Conservation (phyloP, 257 asterid species). For the Coffea eugenioides region DNA sequence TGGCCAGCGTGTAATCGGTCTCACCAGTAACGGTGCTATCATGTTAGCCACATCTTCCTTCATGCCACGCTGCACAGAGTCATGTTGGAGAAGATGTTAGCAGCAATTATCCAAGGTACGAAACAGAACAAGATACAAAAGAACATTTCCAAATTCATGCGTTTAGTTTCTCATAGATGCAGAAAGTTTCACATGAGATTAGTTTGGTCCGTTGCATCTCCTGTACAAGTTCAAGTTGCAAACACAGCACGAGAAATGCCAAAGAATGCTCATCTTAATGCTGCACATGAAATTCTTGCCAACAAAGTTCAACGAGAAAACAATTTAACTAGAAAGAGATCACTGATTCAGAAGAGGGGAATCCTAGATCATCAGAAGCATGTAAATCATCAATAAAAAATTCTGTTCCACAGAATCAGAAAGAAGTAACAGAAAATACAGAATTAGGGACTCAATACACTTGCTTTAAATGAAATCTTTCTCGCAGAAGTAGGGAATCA, state of each 20-base stretch:
- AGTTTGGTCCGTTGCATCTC: background rate
- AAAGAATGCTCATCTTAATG: background rate
- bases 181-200: background rate
- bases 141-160: background rate
- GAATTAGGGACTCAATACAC: too few species aligned
- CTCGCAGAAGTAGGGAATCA: too few species aligned
- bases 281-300: background rate
- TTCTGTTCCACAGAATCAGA: background rate
- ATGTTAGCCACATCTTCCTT: conserved; percentile 76
- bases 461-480: too few species aligned
- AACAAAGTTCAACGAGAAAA: background rate
- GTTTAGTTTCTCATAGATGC: background rate
- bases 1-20: conserved; percentile 97
- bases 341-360: background rate
- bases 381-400: background rate
- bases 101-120: background rate
- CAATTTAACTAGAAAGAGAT: background rate
- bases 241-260: background rate
- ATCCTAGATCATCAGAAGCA: background rate
- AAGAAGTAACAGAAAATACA: background rate
- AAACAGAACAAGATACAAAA: background rate
- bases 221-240: background rate
- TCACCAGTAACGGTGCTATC: conserved; percentile 62
- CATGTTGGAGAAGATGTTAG: conserved; percentile 15
- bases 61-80: conserved; percentile 56